These are phyloP conservation scores for Euphorbia pulcherrima DNA, from an alignment of 345 rosid species.

Conservation along the genomic window DNA sequence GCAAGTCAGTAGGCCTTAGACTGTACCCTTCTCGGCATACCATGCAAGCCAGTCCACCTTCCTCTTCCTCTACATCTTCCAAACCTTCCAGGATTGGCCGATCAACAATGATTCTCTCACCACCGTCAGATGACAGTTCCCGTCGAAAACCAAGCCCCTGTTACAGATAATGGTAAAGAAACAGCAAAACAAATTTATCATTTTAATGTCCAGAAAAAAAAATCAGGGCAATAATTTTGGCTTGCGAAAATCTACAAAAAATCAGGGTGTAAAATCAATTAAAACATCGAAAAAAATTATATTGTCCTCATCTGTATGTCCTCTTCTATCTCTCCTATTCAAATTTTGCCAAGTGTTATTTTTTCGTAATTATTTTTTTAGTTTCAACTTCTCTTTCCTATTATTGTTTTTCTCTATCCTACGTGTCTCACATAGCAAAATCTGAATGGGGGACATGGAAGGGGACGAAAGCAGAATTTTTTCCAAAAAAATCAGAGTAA, in stretches of 20 bases:
- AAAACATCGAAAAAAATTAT: too few species aligned
- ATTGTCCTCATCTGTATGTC: too few species aligned
- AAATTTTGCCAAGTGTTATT: too few species aligned
- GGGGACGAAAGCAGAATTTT: too few species aligned
- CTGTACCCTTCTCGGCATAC: conserved; percentile 97
- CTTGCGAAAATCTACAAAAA: background rate
- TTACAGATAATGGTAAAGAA: conserved; percentile 5
- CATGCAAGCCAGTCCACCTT: conserved; percentile 96
- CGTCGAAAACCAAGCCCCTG: conserved; percentile 91
- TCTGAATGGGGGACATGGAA: too few species aligned
- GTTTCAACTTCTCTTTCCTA: too few species aligned
- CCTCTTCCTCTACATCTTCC: conserved; percentile 95
- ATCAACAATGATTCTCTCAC: conserved; percentile 79
- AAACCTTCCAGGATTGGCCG: conserved; percentile 85
- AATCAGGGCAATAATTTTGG: background rate
- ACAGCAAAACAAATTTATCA: conserved; percentile 2
- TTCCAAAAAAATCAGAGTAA: too few species aligned
- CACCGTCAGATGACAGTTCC: conserved; percentile 85
- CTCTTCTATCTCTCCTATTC: too few species aligned
- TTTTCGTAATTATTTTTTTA: too few species aligned
- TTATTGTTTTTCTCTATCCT: too few species aligned
- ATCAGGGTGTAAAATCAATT: background rate
- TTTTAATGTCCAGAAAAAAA: background rate
- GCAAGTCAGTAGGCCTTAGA: conserved; percentile 82
- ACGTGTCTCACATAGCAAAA: too few species aligned